Percentiles rank a stretch among this genome's conserved stretches.
Evolutionary conservation across 768 basidiomycete genomes (phyloP).

Genomic region (Lentinus tigrinus): DNA sequence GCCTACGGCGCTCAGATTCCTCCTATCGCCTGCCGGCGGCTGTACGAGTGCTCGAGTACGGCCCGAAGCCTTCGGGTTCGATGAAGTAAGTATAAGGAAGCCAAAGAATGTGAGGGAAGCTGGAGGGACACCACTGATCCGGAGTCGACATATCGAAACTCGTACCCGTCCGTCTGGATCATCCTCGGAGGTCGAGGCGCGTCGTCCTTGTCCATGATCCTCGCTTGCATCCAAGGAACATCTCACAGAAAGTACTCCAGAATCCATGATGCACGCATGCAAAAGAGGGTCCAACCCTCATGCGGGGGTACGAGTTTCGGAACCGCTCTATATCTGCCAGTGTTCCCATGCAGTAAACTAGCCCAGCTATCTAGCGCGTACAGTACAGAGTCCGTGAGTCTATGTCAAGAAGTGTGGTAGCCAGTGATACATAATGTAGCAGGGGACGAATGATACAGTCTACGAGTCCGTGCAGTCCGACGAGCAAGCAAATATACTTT

Average conservation of each 20-base stretch:
- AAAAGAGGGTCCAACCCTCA: not conserved
- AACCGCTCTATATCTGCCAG: constrained; percentile 11
- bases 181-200: constrained; percentile 19
- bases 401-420: not conserved
- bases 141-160: constrained; percentile 1
- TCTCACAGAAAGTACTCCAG: not conserved
- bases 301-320: constrained; percentile 1
- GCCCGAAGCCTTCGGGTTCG: not conserved
- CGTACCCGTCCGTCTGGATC: constrained; percentile 8
- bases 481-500: not conserved
- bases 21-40: not conserved
- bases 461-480: constrained; percentile 3
- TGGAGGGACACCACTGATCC: not conserved
- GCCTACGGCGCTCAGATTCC: constrained; percentile 11
- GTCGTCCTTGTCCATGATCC: constrained; percentile 13
- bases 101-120: too few species aligned
- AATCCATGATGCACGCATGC: not conserved
- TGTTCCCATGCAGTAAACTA: not conserved
- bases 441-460: not conserved
- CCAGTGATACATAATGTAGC: not conserved
- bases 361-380: not conserved
- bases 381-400: not conserved
- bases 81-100: too few species aligned
- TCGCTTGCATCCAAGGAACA: constrained; percentile 9
- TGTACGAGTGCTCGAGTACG: not conserved